These are phyloP conservation scores for Bombardia bombarda DNA, from an alignment of 495 filamentous ascomycete species.

Conservation along the genomic window DNA sequence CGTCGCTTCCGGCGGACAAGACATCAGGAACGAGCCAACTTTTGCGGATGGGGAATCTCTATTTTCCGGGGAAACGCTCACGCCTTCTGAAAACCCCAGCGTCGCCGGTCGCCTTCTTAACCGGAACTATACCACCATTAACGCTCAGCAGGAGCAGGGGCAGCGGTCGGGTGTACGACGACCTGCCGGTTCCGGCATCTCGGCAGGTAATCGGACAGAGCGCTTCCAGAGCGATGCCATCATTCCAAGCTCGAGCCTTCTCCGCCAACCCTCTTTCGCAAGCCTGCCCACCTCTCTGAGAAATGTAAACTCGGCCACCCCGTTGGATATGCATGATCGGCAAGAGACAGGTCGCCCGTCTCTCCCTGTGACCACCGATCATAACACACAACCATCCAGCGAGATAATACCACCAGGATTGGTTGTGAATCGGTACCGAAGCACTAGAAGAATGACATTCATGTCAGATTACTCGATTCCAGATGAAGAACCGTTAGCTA, in stretches of 20 bases:
- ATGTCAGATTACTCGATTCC: conserved; percentile 13
- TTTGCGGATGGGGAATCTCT: conserved; percentile 19
- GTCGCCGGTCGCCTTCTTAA: no score
- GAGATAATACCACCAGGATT: conserved; percentile 18
- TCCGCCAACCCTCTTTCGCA: conserved; percentile 1
- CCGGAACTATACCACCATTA: no score
- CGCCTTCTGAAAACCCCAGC: conserved; percentile 7
- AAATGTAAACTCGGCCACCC: conserved; percentile 9
- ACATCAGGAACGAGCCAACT: background rate
- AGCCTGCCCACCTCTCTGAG: conserved; percentile 3
- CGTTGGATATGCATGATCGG: conserved; percentile 7
- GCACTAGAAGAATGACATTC: conserved; percentile 21
- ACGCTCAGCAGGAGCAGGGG: no score
- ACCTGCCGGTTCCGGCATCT: no score
- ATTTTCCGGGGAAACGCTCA: conserved; percentile 19
- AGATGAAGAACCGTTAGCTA: conserved; percentile 23
- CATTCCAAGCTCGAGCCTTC: no score
- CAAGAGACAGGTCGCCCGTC: conserved; percentile 6
- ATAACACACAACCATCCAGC: background rate
- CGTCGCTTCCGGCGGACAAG: background rate
- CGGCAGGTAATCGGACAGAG: no score
- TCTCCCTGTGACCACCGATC: background rate
- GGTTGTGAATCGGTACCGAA: conserved; percentile 25
- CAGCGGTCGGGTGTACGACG: no score
- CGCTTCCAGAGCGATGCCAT: no score